A percentile compares a stretch with the other conserved stretches of the same genome.
Evolutionary conservation across 1,284 basidiomycete species (phyloP).

Genomic region (Cystobasidiaceae sp.): DNA sequence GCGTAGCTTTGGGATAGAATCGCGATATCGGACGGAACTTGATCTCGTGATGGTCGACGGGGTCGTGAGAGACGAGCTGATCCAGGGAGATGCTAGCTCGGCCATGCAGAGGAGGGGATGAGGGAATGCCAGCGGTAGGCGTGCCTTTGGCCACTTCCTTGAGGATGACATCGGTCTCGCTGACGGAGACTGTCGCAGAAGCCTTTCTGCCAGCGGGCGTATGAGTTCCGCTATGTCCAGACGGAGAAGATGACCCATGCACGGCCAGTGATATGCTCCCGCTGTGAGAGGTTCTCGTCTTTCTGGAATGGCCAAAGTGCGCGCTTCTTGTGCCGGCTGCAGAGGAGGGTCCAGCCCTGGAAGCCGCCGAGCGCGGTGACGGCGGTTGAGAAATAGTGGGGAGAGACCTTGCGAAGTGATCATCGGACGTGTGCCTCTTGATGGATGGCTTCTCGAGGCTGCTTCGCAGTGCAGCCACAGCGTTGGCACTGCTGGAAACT

Average conservation of each 20-base stretch:
- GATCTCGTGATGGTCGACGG: conserved; percentile 1
- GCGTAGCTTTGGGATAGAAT: conserved; percentile 3
- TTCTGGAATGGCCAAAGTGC: background rate
- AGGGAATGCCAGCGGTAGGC: background rate
- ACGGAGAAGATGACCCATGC: conserved; percentile 1
- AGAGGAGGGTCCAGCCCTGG: background rate
- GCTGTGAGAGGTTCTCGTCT: background rate
- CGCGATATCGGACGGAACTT: conserved; percentile 15
- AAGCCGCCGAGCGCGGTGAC: background rate
- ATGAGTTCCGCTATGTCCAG: background rate
- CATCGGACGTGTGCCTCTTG: conserved; percentile 2
- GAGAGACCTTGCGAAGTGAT: background rate
- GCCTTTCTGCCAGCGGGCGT: conserved; percentile 24
- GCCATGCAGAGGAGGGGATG: background rate
- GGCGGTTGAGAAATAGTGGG: background rate
- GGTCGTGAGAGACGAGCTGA: background rate
- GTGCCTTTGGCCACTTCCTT: background rate
- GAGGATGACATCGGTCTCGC: conserved; percentile 15
- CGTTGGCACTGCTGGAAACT: background rate
- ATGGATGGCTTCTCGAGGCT: background rate
- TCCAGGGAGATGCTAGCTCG: conserved; percentile 14
- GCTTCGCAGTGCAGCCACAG: background rate
- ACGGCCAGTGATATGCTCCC: conserved; percentile 18
- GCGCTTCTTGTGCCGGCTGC: background rate
- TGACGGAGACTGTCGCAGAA: conserved; percentile 29